phyloP scores from a whole-genome alignment of 805 yeast species.

The Yarrowia sp. region DNA sequence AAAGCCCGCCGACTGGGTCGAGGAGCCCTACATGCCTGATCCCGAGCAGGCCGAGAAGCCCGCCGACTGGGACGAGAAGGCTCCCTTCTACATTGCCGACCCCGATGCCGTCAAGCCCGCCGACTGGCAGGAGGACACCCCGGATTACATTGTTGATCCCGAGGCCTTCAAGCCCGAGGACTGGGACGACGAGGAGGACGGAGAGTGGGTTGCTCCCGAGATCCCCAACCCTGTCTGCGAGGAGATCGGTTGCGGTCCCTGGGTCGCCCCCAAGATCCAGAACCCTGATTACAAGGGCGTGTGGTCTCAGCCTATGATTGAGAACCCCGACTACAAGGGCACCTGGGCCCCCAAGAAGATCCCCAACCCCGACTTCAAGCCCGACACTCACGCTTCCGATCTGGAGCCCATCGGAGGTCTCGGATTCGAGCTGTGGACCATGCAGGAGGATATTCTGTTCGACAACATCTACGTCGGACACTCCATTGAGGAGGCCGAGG shows the following conservation, averaged over 20 bases:
- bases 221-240: slow-evolving; percentile 78
- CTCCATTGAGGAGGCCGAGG: slow-evolving; percentile 78
- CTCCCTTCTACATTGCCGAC: slow-evolving; percentile 69
- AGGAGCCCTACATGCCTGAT: slow-evolving; percentile 69
- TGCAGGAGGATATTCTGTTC: slow-evolving; percentile 73
- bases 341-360: slow-evolving; percentile 71
- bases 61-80: slow-evolving; percentile 81
- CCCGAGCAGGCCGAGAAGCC: slow-evolving; percentile 72
- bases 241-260: slow-evolving; percentile 68
- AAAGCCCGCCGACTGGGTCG: slow-evolving; percentile 88
- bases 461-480: slow-evolving; percentile 86
- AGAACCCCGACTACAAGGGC: slow-evolving; percentile 79
- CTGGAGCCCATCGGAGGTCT: slow-evolving; percentile 73
- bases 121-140: slow-evolving; percentile 76
- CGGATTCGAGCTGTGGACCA: slow-evolving; percentile 89
- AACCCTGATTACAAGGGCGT: slow-evolving; percentile 77
- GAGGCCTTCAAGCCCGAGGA: slow-evolving; percentile 69
- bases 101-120: slow-evolving; percentile 72
- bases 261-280: slow-evolving; percentile 68
- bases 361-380: slow-evolving; percentile 70
- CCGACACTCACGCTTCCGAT: slow-evolving; percentile 62
- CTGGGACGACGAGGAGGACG: slow-evolving; percentile 93
- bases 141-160: slow-evolving; percentile 70
- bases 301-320: slow-evolving; percentile 71
- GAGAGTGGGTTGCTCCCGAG: slow-evolving; percentile 78